Percentiles rank a stretch among this genome's conserved stretches.
Evolutionary conservation across 352 stramenopile genomes (phyloP).

Genomic region (Pythium rishiriense): DNA sequence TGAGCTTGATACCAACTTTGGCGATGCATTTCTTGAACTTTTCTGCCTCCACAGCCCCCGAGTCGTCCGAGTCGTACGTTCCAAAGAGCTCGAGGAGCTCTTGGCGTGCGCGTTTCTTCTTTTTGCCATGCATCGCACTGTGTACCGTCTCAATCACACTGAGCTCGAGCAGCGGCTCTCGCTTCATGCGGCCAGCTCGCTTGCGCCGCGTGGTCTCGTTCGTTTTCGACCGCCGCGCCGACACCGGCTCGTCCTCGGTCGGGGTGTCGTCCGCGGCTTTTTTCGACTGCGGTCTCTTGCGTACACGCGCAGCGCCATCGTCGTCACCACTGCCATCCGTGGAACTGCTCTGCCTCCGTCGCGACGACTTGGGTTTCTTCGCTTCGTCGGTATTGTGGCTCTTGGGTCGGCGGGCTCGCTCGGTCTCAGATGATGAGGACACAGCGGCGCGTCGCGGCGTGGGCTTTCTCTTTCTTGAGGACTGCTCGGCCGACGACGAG

Average conservation of each 20-base stretch:
- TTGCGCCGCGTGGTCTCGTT: constrained; percentile 21
- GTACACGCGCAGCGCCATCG: neutral
- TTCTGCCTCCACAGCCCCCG: constrained; percentile 33
- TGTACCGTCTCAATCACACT: constrained; percentile 49
- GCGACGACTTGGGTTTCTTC: neutral
- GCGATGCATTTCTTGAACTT: constrained; percentile 63
- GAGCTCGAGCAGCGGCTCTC: constrained; percentile 48
- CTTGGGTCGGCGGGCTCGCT: neutral
- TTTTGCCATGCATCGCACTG: constrained; percentile 47
- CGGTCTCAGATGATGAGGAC: constrained; percentile 7
- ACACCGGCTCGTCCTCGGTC: constrained; percentile 13
- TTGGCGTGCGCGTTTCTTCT: constrained; percentile 38
- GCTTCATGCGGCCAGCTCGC: constrained; percentile 43
- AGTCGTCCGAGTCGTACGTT: constrained; percentile 46
- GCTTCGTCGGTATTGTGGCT: neutral
- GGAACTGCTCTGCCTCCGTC: neutral
- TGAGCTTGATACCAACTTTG: constrained; percentile 53
- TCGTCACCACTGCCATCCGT: constrained; percentile 1
- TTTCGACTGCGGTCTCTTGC: constrained; percentile 3
- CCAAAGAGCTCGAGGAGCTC: constrained; percentile 53
- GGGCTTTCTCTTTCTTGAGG: constrained; percentile 17
- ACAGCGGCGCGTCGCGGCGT: neutral
- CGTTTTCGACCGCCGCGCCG: constrained; percentile 26
- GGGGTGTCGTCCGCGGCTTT: constrained; percentile 1
- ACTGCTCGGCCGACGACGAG: constrained; percentile 26